Evolutionary conservation across 768 basidiomycete genomes (phyloP), one percentile per base, ranked within the genome.

Genomic region (Grammothele lineata): DNA sequence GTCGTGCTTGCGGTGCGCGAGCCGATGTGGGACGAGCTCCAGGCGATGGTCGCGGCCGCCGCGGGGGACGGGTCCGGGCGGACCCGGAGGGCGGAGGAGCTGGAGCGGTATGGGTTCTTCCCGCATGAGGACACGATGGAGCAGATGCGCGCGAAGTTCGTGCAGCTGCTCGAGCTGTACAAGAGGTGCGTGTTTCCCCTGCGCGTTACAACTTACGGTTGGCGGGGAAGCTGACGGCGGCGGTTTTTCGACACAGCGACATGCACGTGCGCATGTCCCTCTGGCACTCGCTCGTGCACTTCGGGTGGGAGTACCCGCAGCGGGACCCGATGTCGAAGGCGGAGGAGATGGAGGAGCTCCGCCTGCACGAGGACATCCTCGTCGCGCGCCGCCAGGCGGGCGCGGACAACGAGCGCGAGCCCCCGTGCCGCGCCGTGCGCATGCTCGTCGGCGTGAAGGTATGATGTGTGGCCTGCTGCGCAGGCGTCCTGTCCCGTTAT

Each of bases 11-110:
- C 43, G 21, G 17, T 50, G 33, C 54, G 51, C 50, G 61, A 62
- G 54, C 57, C 58, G 35, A 62, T 62, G 61, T 62, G 59, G 59
- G 61, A 62, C 35, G 59, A 60, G 51, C 54, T 62, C 26, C 33
- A 37, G 33, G 32, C 23, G 25, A 14, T 42, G 30, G 37, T 30
- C 37, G 53, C 27, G 48, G 37, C 41, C 35, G 36, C 19, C 30
- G 15, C 30, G 9, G 9, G 15, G 30, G 30, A 32, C 8, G n/a
- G n/a, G n/a, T 14, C 27, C 27, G 27, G 8, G 27, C 7, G 27
- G 7, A 7, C 14, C 40, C 48, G 26, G 34, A 21, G 45, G 19
- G 37, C 25, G 21, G 35, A 48, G 9, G 21, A 33, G n/a, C 47
- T 60, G 18, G 24, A 12, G 12, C 33, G 11, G 33, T 58, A 55